Conservation (phyloP, 2,329 filamentous ascomycete species). For the Paecilomyces sp. region DNA sequence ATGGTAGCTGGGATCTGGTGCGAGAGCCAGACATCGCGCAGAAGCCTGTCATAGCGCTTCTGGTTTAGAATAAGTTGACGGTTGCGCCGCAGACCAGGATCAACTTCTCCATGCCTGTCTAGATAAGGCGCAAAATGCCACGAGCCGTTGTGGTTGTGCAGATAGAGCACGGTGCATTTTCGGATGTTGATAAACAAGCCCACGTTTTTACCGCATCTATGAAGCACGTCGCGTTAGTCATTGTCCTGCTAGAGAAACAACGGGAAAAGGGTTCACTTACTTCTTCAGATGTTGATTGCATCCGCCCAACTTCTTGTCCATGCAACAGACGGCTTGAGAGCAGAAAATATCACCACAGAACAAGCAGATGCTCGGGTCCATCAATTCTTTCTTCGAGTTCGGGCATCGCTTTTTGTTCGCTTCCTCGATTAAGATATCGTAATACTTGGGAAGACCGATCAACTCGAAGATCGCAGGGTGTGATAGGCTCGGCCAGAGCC, state of each 20-base stretch:
- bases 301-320: conserved; percentile 64
- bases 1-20: conserved; percentile 87
- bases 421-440: conserved; percentile 86
- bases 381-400: conserved; percentile 82
- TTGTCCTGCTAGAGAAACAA: background rate
- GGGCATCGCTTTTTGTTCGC: conserved; percentile 77
- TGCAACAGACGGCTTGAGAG: conserved; percentile 86
- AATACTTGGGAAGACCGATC: conserved; percentile 84
- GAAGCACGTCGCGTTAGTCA: conserved; percentile 10
- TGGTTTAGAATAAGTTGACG: conserved; percentile 90
- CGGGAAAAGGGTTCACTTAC: conserved; percentile 43
- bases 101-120: conserved; percentile 91
- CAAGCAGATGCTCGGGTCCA: conserved; percentile 84
- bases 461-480: conserved; percentile 94
- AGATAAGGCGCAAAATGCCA: conserved; percentile 88
- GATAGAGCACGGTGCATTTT: conserved; percentile 86
- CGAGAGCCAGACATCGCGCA: conserved; percentile 77
- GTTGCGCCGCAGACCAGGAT: conserved; percentile 79
- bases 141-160: conserved; percentile 74
- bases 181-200: conserved; percentile 96
- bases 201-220: conserved; percentile 77
- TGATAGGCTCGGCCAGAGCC: conserved; percentile 46
- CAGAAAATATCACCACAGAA: conserved; percentile 98
- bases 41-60: conserved; percentile 81
- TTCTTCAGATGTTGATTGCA: conserved; percentile 84